Evolutionary conservation across 2,329 filamentous ascomycete genomes (phyloP), one percentile per base, ranked within the genome.

Genomic region (Aspergillus fructus): DNA sequence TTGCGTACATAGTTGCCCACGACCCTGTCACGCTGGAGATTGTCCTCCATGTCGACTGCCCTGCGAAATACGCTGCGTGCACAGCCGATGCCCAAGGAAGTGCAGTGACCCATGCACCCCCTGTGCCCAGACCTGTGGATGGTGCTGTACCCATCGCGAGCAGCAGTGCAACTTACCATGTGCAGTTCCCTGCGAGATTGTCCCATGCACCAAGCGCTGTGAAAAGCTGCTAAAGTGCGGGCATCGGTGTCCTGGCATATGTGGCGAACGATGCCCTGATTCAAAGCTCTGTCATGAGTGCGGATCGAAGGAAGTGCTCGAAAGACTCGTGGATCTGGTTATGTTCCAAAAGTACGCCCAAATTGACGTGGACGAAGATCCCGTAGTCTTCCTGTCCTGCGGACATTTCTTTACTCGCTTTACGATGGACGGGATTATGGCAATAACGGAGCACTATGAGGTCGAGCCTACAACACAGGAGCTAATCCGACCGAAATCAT

Each of bases 181-280:
- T 40, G 60, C 60, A 13, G 59, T 59, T 30, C 62, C 63, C 17
- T 65, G 63, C 27, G 39, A 51, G 23, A 54, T 49, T 8, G 24
- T 62, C 17, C 63, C 63, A 17, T 65, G 62, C 45, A 47, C 49
- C 17, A 13, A 39, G 11, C 55, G 62, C 13, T 66, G 59, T 34
- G 34, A 53, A 3, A 60, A 63, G 21, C 49, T 12, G 1, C 13
- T 19, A 19, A 19, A 24, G 39, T 66, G 64, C 48, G 57, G 59
- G 5, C 64, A 66, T 39, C 61, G 39, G 19, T 66, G 62, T 37
- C 64, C 64, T 4, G 45, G 57, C 5, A 13, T 63, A 3, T 66
- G 62, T 23, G 59, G 64, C 4, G 64, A 64, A 34, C 27, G 13
- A 4, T 66, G 64, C 19, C 61, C 62, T 7, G 37, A 54, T 12